Conservation (phyloP, 2,329 filamentous ascomycete species). For the Curvularia lunata region DNA sequence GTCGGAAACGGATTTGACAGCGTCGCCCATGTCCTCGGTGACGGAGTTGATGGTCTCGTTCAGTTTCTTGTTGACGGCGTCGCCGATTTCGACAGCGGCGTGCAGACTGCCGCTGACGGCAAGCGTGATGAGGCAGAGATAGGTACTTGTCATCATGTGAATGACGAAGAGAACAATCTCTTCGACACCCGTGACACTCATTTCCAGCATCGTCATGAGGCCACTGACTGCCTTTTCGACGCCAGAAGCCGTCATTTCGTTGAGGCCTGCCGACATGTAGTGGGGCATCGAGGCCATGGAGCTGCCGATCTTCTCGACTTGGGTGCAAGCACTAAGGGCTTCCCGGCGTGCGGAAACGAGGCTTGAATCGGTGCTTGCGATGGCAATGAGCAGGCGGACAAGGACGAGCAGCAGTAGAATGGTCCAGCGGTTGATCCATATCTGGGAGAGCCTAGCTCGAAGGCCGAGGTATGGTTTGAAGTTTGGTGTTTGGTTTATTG, state of each 20-base stretch:
- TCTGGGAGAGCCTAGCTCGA: constrained; percentile 85
- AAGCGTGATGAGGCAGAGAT: constrained; percentile 86
- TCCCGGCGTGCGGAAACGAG: constrained; percentile 77
- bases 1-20: constrained; percentile 42
- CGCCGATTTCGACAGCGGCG: constrained; percentile 67
- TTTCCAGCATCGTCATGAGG: constrained; percentile 76
- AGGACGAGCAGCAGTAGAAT: constrained; percentile 86
- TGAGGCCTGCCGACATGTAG: constrained; percentile 88
- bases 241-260: constrained; percentile 79
- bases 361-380: constrained; percentile 73
- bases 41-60: constrained; percentile 68
- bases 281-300: constrained; percentile 98
- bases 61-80: constrained; percentile 66
- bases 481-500: constrained; percentile 68
- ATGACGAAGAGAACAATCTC: constrained; percentile 90
- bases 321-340: constrained; percentile 86
- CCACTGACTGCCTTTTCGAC: constrained; percentile 82
- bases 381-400: constrained; percentile 77
- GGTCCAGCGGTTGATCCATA: constrained; percentile 98
- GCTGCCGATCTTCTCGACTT: constrained; percentile 91
- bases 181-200: constrained; percentile 83
- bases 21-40: constrained; percentile 57
- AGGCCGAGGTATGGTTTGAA: constrained; percentile 92
- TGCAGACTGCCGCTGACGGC: constrained; percentile 80
- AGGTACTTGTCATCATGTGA: constrained; percentile 88